Percentiles rank a stretch among this genome's conserved stretches.
Conservation (phyloP, 1,284 basidiomycete genomes). For the Ustilago curta region DNA sequence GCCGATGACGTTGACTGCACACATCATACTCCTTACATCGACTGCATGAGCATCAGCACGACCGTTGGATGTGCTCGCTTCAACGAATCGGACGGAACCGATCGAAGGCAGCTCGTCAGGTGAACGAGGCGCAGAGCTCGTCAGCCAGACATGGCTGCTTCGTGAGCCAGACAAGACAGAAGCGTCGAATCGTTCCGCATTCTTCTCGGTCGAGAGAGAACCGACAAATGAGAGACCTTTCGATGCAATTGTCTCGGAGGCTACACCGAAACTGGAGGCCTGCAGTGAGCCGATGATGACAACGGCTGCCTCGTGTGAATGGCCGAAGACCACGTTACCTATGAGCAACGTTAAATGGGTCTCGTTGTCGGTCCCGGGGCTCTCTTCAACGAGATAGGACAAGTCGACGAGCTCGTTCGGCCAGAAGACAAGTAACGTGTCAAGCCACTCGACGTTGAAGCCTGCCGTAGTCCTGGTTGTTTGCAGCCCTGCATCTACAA, state of each 20-base stretch:
- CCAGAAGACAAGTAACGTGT: conserved; percentile 45
- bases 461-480: background rate
- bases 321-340: conserved; percentile 18
- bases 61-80: background rate
- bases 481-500: background rate
- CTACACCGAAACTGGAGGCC: background rate
- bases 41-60: background rate
- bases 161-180: background rate
- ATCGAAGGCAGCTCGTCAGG: conserved; percentile 12
- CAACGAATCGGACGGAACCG: conserved; percentile 11
- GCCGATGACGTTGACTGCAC: conserved; percentile 66
- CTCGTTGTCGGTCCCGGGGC: background rate
- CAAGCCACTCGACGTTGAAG: conserved; percentile 7
- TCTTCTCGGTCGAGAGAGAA: background rate
- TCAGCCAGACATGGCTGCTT: conserved; percentile 12
- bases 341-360: conserved; percentile 7
- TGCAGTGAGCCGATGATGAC: conserved; percentile 23
- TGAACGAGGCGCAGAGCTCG: background rate
- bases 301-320: conserved; percentile 25
- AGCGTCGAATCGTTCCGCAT: no score
- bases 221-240: conserved; percentile 15
- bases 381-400: background rate
- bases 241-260: conserved; percentile 1
- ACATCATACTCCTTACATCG: background rate
- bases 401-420: conserved; percentile 31